Evolutionary conservation across 2,329 filamentous ascomycete species (phyloP).

Genomic region (Zelopaecilomyces penicillatus): DNA sequence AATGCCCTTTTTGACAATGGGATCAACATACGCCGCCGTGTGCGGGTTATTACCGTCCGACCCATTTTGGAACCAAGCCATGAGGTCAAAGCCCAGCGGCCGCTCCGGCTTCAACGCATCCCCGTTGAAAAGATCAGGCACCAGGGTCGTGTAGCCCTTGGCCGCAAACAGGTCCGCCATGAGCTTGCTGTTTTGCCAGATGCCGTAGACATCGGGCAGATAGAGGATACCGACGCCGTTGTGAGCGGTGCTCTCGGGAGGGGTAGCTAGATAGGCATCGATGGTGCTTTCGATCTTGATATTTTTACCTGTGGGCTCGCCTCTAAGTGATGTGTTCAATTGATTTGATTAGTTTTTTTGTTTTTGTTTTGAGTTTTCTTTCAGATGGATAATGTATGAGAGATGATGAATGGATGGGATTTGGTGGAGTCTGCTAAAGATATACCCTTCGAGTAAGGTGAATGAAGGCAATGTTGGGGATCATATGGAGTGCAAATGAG

Average conservation of each 20-base stretch:
- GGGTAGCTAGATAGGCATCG: constrained; percentile 14
- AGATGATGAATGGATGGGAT: background rate
- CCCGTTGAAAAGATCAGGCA: constrained; percentile 25
- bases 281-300: constrained; percentile 10
- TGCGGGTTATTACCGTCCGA: constrained; percentile 36
- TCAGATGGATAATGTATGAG: too few species aligned
- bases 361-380: too few species aligned
- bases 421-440: background rate
- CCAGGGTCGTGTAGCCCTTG: constrained; percentile 24
- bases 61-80: constrained; percentile 28
- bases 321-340: constrained; percentile 3
- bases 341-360: background rate
- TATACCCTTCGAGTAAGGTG: too few species aligned
- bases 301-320: constrained; percentile 5
- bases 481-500: too few species aligned
- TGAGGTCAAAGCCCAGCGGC: constrained; percentile 18
- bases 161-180: constrained; percentile 29
- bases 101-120: constrained; percentile 38
- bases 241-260: constrained; percentile 5
- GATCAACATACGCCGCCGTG: constrained; percentile 18
- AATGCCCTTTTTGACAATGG: constrained; percentile 26
- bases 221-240: constrained; percentile 8
- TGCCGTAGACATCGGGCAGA: constrained; percentile 13
- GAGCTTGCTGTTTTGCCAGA: constrained; percentile 34
- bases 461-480: too few species aligned